These are phyloP conservation scores for Citeromyces siamensis DNA, from an alignment of 1,139 yeast genomes.

Conservation along the genomic window DNA sequence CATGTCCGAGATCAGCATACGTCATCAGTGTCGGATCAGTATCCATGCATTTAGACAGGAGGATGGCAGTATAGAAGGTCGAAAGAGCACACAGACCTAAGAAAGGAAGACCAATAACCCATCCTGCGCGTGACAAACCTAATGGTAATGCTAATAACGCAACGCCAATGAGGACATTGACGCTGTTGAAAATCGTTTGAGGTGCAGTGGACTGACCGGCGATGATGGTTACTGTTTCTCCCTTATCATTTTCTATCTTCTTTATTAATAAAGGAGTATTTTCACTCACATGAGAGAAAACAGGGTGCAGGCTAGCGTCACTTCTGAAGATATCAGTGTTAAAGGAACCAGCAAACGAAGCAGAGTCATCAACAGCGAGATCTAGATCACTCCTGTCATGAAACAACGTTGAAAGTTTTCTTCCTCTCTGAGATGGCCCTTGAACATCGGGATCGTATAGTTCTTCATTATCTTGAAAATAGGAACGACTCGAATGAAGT, in stretches of 20 bases:
- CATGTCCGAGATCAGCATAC: slow-evolving; percentile 60
- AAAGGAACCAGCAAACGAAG: slow-evolving; percentile 16
- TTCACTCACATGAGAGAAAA: slow-evolving; percentile 21
- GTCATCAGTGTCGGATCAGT: slow-evolving; percentile 71
- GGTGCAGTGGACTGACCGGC: slow-evolving; percentile 81
- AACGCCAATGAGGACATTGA: slow-evolving; percentile 77
- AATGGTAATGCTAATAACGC: slow-evolving; percentile 78
- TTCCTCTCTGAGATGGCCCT: slow-evolving; percentile 55
- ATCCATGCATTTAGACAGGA: slow-evolving; percentile 53
- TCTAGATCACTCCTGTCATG: slow-evolving; percentile 19
- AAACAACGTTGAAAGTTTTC: slow-evolving; percentile 44
- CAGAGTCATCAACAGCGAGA: slow-evolving; percentile 22
- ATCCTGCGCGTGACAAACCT: slow-evolving; percentile 71
- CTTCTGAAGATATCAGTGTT: slow-evolving; percentile 12
- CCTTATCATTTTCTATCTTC: slow-evolving; percentile 61
- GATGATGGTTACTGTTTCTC: slow-evolving; percentile 60
- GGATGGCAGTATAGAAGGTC: slow-evolving; percentile 61
- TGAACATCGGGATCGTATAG: slow-evolving; percentile 61
- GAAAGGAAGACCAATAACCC: slow-evolving; percentile 53
- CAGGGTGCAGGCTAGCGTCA: background rate
- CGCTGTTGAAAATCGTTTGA: slow-evolving; percentile 81
- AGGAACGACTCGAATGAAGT: slow-evolving; percentile 30
- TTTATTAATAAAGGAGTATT: slow-evolving; percentile 45
- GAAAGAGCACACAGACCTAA: slow-evolving; percentile 43
- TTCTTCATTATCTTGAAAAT: slow-evolving; percentile 41